Conservation (phyloP, 2,329 filamentous ascomycete genomes). For the Geoglossum cookeanum region DNA sequence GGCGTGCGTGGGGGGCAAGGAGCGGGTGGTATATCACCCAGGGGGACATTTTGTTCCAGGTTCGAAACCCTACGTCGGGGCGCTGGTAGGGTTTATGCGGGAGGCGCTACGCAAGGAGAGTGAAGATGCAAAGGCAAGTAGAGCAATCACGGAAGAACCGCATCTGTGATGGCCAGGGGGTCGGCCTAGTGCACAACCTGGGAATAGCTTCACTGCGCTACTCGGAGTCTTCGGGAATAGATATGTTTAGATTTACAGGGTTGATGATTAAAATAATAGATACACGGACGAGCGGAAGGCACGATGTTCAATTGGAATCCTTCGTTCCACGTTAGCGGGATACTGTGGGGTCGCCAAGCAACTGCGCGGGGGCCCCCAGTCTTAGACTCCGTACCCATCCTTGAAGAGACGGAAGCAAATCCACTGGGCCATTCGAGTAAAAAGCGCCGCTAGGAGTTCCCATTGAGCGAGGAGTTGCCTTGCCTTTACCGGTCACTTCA, state of each 20-base stretch:
- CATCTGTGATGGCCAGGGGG: background rate
- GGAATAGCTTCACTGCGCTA: background rate
- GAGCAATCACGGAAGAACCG: background rate
- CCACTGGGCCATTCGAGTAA: background rate
- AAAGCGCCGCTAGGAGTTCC: background rate
- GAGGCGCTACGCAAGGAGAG: constrained; percentile 21
- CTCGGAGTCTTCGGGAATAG: background rate
- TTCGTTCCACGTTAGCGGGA: background rate
- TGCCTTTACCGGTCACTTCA: constrained; percentile 33
- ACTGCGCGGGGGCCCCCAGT: background rate
- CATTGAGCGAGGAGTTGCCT: background rate
- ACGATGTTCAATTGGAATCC: background rate
- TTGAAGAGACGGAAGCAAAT: background rate
- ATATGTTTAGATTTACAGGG: background rate
- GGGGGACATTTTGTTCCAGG: constrained; percentile 83
- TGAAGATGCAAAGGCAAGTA: background rate
- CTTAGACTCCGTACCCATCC: background rate
- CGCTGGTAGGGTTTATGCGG: constrained; percentile 52
- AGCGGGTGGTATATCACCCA: constrained; percentile 49
- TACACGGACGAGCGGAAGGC: background rate
- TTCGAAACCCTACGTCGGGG: constrained; percentile 61
- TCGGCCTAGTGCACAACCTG: background rate
- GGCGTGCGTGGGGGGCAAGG: constrained; percentile 33
- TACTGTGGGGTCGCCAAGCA: background rate
- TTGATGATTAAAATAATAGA: background rate